These are phyloP conservation scores for Pterocarpus santalinus DNA, from an alignment of 306 rosid genomes.

Conservation along the genomic window DNA sequence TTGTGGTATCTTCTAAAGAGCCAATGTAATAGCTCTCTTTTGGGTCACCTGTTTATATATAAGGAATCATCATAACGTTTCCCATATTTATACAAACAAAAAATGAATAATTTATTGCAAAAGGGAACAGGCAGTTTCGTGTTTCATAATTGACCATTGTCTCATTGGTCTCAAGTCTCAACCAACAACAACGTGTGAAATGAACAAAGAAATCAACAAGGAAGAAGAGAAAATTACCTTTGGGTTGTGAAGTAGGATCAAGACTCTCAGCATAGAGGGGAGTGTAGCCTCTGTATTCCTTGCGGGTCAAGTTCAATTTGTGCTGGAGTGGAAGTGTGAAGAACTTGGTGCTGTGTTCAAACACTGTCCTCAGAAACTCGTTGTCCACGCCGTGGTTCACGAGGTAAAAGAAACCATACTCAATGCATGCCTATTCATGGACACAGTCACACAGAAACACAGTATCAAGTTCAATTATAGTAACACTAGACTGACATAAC, in stretches of 20 bases:
- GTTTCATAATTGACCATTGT: not conserved
- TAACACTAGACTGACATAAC: too few relatives aligned
- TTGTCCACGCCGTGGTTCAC: slow-evolving; percentile 83
- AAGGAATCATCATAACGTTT: not conserved
- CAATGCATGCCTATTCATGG: slow-evolving; percentile 68
- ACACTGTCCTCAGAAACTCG: slow-evolving; percentile 52
- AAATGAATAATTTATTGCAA: not conserved
- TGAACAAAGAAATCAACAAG: not conserved
- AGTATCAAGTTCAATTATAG: not conserved
- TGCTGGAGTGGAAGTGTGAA: slow-evolving; percentile 68
- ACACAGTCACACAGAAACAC: not conserved
- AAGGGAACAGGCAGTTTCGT: not conserved
- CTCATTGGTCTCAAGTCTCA: not conserved
- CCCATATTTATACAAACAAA: slow-evolving; percentile 3
- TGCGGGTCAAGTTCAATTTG: slow-evolving; percentile 69
- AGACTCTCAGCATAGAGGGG: slow-evolving; percentile 76
- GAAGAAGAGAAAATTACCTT: slow-evolving; percentile 49
- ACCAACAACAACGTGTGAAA: not conserved
- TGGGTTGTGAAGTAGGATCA: slow-evolving; percentile 60
- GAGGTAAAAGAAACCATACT: slow-evolving; percentile 84
- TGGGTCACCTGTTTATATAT: slow-evolving; percentile 67
- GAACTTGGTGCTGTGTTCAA: slow-evolving; percentile 61
- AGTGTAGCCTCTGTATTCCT: slow-evolving; percentile 76
- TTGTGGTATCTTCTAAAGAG: slow-evolving; percentile 58
- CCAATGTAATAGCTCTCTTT: slow-evolving; percentile 84